Base-by-base conservation (phyloP, 1,284 basidiomycete genomes). In the Taiwanofungus camphoratus region DNA sequence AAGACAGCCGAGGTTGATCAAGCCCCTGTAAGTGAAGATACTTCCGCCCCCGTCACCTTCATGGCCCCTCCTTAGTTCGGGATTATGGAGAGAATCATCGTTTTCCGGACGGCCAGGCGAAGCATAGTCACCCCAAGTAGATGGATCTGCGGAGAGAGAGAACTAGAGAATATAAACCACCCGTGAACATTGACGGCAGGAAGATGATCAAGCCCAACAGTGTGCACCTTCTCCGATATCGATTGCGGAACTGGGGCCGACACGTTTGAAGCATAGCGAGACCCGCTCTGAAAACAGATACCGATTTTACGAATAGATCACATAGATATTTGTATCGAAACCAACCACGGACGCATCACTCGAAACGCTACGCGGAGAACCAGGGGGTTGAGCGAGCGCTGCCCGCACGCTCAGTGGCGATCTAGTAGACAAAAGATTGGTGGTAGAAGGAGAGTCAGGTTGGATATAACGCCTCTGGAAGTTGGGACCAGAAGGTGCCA, bases 1-100 rank as follows among this genome's bases (percentile, higher is more conserved):
- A 18, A 92, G 64, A 62, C 87, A 91, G 12, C 89, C 89, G 2
- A 92, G 66, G 62, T 92, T 92, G 33, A 73, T 65, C 5, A 91
- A 50, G 31, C 89, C 89, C 60, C 90, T 74, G 36, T 63, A 62
- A 12, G 89, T 91, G 60, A 92, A 82, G 27, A 91, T 69, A 45
- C 71, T 71, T 4, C 82, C 77, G 29, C 77, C 76, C 39, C 64
- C 62, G 58, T 87, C 85, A 42, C 69, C 65, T 51, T 76, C 79
- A 47, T 74, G 65, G 60, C 90, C 87, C 36, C 85, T 70, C 31
- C 76, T 74, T 3, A 87, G 86, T 60, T 87, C 83, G 3, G 85
- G 83, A 53, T 85, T 86, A 63, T 89, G 86, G 31, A 89, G 74
- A 48, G 71, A 73, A 60, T 89, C 85, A 48, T 88, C 85, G 3